Evolutionary conservation across 257 asterid species (phyloP).

Genomic region (Parsonsia alboflavescens): DNA sequence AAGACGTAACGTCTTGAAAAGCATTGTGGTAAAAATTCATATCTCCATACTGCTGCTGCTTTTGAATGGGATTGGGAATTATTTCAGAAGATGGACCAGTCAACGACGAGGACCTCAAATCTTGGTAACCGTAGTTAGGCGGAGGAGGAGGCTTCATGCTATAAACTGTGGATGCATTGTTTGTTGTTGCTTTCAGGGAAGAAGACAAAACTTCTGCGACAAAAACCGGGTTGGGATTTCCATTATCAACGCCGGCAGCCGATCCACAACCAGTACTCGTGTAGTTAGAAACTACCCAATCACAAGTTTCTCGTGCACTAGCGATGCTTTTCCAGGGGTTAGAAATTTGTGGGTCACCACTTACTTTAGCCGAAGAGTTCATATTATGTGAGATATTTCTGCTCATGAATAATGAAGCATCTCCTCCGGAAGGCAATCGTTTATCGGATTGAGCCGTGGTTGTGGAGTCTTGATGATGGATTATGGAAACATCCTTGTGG

Average conservation of each 20-base stretch:
- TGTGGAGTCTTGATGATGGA: constrained; percentile 10
- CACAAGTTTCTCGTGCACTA: constrained; percentile 16
- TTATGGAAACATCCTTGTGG: constrained; percentile 10
- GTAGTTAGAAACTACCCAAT: constrained; percentile 22
- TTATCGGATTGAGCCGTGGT: too few species aligned
- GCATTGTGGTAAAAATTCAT: constrained; percentile 29
- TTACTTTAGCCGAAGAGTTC: constrained; percentile 9
- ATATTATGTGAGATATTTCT: constrained; percentile 2
- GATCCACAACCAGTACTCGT: constrained; percentile 12
- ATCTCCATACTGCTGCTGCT: constrained; percentile 7
- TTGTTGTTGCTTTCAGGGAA: constrained; percentile 19
- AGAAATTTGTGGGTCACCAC: constrained; percentile 25
- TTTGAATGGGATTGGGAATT: constrained; percentile 11
- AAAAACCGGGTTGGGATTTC: constrained; percentile 24
- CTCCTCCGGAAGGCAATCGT: too few species aligned
- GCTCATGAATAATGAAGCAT: too few species aligned
- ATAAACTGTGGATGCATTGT: constrained; percentile 18
- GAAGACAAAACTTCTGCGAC: constrained; percentile 29
- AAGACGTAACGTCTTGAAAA: constrained; percentile 31
- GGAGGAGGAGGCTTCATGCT: constrained; percentile 20
- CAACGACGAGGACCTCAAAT: constrained; percentile 17
- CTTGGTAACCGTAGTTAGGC: constrained; percentile 22
- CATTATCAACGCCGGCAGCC: constrained; percentile 7
- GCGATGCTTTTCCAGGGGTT: constrained; percentile 21
- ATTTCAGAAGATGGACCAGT: constrained; percentile 17